Percentiles rank a stretch among this genome's conserved stretches.
phyloP scores from a whole-genome alignment of 2,329 filamentous ascomycete species.

The Pseudogymnoascus sp. region DNA sequence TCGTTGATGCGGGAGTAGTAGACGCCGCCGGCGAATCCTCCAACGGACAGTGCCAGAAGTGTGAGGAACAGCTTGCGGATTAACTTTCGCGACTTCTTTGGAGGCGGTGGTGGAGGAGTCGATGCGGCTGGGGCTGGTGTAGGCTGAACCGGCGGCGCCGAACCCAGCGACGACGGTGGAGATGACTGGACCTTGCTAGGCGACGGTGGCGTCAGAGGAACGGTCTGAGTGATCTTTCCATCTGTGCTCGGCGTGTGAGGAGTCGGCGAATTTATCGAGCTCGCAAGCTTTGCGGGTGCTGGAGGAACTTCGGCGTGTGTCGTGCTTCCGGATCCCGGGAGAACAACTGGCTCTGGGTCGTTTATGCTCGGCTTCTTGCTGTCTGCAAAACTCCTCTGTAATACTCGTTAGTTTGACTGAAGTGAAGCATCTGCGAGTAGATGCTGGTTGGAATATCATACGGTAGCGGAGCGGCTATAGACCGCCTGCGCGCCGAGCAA shows the following conservation, averaged over 20 bases:
- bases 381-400: conserved; percentile 50
- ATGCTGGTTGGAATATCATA: conserved; percentile 13
- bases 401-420: conserved; percentile 10
- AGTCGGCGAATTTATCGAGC: conserved; percentile 24
- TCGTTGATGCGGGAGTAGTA: conserved; percentile 91
- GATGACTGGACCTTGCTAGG: conserved; percentile 31
- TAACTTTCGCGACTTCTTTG: conserved; percentile 46
- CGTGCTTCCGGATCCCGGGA: conserved; percentile 40
- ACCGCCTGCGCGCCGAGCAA: conserved; percentile 41
- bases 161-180: conserved; percentile 24
- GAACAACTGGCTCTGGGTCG: conserved; percentile 40
- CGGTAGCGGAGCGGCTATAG: conserved; percentile 26
- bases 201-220: conserved; percentile 38
- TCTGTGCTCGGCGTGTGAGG: conserved; percentile 30
- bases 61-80: conserved; percentile 72
- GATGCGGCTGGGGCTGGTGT: conserved; percentile 28
- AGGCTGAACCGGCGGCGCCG: conserved; percentile 19
- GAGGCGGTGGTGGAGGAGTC: conserved; percentile 28
- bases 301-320: conserved; percentile 31
- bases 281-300: conserved; percentile 20
- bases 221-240: conserved; percentile 40
- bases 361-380: conserved; percentile 42
- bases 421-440: conserved; percentile 31
- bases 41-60: conserved; percentile 63
- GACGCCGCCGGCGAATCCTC: conserved; percentile 80